Evolutionary conservation across 164 flowering plant species (phyloP).

Genomic region (Platanus orientalis): DNA sequence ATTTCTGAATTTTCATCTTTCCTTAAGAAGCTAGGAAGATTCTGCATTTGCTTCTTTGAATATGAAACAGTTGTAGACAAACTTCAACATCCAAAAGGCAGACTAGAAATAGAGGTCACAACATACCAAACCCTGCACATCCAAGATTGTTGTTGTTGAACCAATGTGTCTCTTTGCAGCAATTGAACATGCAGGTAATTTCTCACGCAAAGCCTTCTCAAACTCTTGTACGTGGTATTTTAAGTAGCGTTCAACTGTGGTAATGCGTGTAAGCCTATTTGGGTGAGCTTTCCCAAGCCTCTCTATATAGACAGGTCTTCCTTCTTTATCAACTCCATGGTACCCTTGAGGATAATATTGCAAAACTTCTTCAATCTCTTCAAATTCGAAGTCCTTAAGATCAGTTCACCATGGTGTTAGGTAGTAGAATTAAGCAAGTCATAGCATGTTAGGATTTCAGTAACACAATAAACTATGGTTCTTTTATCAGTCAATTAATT

Average conservation of each 20-base stretch:
- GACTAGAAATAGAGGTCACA: background rate
- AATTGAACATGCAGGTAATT: slow-evolving; percentile 91
- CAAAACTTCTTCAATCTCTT: slow-evolving; percentile 84
- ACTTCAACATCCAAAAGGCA: background rate
- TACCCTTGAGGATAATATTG: slow-evolving; percentile 92
- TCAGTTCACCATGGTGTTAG: background rate
- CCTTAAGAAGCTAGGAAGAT: background rate
- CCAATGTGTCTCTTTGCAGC: slow-evolving; percentile 76
- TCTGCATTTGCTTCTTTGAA: background rate
- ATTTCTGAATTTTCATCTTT: background rate
- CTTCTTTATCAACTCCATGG: slow-evolving; percentile 96
- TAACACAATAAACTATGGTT: background rate
- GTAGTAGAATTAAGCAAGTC: too few species aligned
- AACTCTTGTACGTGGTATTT: slow-evolving; percentile 95
- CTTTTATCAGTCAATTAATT: background rate
- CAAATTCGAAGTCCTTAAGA: slow-evolving; percentile 72
- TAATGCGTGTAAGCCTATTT: slow-evolving; percentile 69
- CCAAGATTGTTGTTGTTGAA: slow-evolving; percentile 83
- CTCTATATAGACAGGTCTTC: slow-evolving; percentile 94
- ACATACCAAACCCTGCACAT: slow-evolving; percentile 96
- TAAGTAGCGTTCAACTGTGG: slow-evolving; percentile 73
- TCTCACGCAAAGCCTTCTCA: slow-evolving; percentile 76
- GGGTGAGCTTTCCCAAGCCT: slow-evolving; percentile 94
- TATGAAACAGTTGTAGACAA: background rate
- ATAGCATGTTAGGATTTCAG: background rate